phyloP scores from a whole-genome alignment of 2,329 filamentous ascomycete species.

The Fusarium continuum region DNA sequence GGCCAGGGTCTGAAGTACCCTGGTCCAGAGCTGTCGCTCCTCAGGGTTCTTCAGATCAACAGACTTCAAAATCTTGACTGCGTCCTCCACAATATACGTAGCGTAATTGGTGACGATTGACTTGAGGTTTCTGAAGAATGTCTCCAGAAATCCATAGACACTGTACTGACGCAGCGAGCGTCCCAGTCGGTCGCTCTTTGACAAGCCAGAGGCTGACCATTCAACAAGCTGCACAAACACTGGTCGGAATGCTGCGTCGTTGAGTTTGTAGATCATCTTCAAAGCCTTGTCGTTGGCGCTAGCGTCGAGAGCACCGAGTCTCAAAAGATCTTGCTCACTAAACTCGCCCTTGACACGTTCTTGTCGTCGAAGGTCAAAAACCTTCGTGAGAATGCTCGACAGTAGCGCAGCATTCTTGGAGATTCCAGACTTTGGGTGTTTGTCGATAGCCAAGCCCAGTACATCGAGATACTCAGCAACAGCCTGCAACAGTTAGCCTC shows the following conservation, averaged over 20 bases:
- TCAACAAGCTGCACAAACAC: constrained; percentile 89
- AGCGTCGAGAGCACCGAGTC: constrained; percentile 69
- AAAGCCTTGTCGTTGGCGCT: constrained; percentile 76
- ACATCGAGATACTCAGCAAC: constrained; percentile 74
- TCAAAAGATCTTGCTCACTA: constrained; percentile 54
- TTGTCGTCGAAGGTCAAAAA: constrained; percentile 72
- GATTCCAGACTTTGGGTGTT: constrained; percentile 80
- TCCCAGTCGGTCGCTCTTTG: constrained; percentile 69
- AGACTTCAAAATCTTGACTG: constrained; percentile 68
- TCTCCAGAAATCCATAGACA: constrained; percentile 81
- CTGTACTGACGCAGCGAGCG: constrained; percentile 73
- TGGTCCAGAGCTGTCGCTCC: constrained; percentile 70
- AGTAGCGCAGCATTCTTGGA: constrained; percentile 76
- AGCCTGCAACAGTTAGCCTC: constrained; percentile 61
- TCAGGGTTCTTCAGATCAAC: constrained; percentile 58
- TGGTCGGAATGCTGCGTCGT: constrained; percentile 91
- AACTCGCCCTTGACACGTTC: constrained; percentile 59
- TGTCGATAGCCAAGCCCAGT: constrained; percentile 76
- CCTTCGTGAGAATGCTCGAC: constrained; percentile 69
- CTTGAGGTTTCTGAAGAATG: constrained; percentile 87
- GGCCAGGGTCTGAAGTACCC: constrained; percentile 75
- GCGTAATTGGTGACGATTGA: constrained; percentile 95
- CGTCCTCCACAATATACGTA: constrained; percentile 81
- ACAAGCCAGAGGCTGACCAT: constrained; percentile 72
- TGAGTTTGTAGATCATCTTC: constrained; percentile 95